These are phyloP conservation scores for Lasiosphaeriaceae sp. DNA, from an alignment of 495 filamentous ascomycete genomes.

Conservation along the genomic window DNA sequence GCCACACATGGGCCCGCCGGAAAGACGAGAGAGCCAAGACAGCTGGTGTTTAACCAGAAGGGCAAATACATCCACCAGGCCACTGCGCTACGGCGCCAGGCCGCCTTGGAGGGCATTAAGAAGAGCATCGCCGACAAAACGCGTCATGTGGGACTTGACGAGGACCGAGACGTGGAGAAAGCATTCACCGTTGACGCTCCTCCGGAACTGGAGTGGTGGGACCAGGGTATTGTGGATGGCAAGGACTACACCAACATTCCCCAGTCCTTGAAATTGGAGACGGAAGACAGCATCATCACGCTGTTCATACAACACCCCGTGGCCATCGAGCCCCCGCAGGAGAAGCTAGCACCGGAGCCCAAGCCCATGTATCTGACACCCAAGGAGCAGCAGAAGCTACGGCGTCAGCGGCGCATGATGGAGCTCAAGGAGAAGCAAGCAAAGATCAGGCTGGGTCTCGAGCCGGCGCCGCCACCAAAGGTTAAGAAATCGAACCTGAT, in stretches of 20 bases:
- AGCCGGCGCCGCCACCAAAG: conserved; percentile 85
- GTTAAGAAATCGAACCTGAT: conserved; percentile 95
- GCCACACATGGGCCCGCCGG: conserved; percentile 59
- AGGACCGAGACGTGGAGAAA: conserved; percentile 85
- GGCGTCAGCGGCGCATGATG: conserved; percentile 84
- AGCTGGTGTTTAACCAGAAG: conserved; percentile 89
- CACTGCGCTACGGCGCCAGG: conserved; percentile 79
- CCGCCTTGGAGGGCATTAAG: conserved; percentile 89
- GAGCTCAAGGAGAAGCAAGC: conserved; percentile 94
- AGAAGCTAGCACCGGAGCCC: conserved; percentile 68
- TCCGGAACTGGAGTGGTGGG: conserved; percentile 97
- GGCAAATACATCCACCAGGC: conserved; percentile 96
- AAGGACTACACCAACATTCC: conserved; percentile 67
- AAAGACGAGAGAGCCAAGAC: conserved; percentile 62
- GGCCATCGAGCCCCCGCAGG: conserved; percentile 85
- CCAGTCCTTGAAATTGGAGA: conserved; percentile 66
- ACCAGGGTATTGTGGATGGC: conserved; percentile 76
- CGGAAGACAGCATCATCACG: conserved; percentile 79
- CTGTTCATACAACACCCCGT: conserved; percentile 90
- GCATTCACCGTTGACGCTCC: conserved; percentile 80
- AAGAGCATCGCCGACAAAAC: conserved; percentile 82
- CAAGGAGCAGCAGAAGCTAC: conserved; percentile 86
- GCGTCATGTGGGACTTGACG: conserved; percentile 82
- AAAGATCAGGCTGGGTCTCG: conserved; percentile 86
- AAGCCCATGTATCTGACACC: conserved; percentile 92